These are phyloP conservation scores for Tetrahymena elliotti DNA, from an alignment of 73 alveolate genomes.

Conservation along the genomic window DNA sequence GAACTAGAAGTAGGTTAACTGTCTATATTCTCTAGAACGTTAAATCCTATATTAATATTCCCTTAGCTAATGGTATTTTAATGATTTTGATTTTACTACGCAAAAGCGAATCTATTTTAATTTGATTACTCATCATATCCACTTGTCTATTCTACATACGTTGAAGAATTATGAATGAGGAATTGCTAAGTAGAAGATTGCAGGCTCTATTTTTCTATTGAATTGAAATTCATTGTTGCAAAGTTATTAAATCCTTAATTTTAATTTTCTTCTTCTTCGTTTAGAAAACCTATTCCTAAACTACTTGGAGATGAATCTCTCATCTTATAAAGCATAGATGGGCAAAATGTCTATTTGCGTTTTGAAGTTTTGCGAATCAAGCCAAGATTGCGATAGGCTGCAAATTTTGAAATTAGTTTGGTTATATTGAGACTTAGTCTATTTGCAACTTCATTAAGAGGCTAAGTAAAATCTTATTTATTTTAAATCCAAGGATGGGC, in stretches of 20 bases:
- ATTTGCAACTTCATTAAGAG: neutral
- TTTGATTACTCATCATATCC: neutral
- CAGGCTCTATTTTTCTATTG: neutral
- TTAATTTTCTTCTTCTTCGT: neutral
- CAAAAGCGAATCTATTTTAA: neutral
- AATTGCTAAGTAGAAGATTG: neutral
- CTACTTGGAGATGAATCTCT: neutral
- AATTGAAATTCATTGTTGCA: neutral
- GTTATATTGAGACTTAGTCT: neutral
- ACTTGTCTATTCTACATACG: neutral
- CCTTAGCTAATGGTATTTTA: neutral
- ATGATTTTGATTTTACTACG: neutral
- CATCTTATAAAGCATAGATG: neutral
- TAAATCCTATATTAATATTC: neutral
- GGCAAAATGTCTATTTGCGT: neutral
- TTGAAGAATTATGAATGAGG: neutral
- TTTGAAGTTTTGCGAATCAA: neutral
- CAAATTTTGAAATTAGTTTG: neutral
- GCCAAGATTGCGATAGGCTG: neutral
- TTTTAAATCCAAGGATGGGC: neutral
- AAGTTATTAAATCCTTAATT: neutral
- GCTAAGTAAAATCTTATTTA: neutral
- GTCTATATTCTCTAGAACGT: neutral
- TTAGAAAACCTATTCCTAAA: neutral
- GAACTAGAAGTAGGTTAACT: neutral